phyloP scores from a whole-genome alignment of 2,329 filamentous ascomycete species.

The Arthroderma uncinatum region DNA sequence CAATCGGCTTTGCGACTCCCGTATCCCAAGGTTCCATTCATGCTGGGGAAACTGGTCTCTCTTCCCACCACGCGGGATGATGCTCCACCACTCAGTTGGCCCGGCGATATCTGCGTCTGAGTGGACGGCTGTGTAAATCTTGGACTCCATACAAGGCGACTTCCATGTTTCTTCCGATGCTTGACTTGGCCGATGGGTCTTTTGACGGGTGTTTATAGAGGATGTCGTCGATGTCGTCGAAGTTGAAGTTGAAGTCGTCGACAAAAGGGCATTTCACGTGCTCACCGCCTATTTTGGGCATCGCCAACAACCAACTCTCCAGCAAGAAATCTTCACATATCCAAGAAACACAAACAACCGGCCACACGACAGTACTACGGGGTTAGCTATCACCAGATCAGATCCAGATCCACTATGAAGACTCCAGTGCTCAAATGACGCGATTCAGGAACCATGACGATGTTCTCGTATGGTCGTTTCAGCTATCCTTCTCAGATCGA shows the following conservation, averaged over 20 bases:
- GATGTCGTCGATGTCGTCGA: not conserved
- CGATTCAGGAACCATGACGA: no score
- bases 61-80: not conserved
- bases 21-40: not conserved
- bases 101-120: slow-evolving; percentile 3
- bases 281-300: no score
- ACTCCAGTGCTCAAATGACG: not conserved
- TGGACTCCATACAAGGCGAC: not conserved
- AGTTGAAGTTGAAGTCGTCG: no score
- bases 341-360: not conserved
- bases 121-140: not conserved
- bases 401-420: not conserved
- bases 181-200: no score
- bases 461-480: slow-evolving; percentile 1
- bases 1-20: not conserved
- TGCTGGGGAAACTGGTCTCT: not conserved
- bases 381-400: not conserved
- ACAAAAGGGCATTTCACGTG: no score
- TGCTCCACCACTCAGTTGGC: not conserved
- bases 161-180: not conserved
- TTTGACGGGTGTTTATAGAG: no score
- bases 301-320: no score
- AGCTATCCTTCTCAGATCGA: not conserved
- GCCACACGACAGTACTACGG: not conserved
- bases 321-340: not conserved